phyloP scores from a whole-genome alignment of 345 rosid species.

The Acer negundo region DNA sequence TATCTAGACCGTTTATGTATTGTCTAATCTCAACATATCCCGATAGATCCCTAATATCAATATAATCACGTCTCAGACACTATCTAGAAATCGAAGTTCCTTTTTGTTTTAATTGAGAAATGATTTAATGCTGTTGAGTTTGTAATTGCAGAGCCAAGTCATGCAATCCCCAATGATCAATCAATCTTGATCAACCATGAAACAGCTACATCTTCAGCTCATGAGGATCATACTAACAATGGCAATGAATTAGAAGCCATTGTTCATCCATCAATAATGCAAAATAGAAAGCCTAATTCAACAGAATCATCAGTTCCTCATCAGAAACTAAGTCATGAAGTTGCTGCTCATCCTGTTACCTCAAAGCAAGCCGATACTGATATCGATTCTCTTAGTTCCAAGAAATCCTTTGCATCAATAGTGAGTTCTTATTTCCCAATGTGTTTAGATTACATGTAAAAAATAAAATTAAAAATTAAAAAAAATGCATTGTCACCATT shows the following conservation, averaged over 20 bases:
- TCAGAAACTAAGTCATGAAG: constrained; percentile 18
- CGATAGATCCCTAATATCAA: too few relatives aligned
- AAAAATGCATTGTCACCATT: too few relatives aligned
- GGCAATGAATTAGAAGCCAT: not conserved
- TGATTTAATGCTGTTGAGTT: not conserved
- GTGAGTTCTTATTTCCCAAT: constrained; percentile 36
- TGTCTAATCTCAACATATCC: too few relatives aligned
- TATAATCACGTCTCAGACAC: too few relatives aligned
- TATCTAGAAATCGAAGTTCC: too few relatives aligned
- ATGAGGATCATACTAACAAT: not conserved
- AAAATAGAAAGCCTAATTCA: constrained; percentile 22
- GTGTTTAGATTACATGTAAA: too few relatives aligned
- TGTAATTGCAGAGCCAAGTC: constrained; percentile 37
- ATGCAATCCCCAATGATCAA: constrained; percentile 4
- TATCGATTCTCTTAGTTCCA: constrained; percentile 22
- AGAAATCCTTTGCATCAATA: constrained; percentile 59
- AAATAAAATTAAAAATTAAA: too few relatives aligned
- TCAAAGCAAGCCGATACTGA: not conserved
- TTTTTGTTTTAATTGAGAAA: too few relatives aligned
- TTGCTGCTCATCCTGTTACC: constrained; percentile 10
- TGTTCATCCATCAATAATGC: constrained; percentile 12
- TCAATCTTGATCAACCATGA: constrained; percentile 5
- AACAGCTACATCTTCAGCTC: not conserved
- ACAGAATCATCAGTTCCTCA: constrained; percentile 19
- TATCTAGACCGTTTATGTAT: too few relatives aligned